Base-by-base conservation (phyloP, 2,329 filamentous ascomycete species). In the Fusarium avenaceum region DNA sequence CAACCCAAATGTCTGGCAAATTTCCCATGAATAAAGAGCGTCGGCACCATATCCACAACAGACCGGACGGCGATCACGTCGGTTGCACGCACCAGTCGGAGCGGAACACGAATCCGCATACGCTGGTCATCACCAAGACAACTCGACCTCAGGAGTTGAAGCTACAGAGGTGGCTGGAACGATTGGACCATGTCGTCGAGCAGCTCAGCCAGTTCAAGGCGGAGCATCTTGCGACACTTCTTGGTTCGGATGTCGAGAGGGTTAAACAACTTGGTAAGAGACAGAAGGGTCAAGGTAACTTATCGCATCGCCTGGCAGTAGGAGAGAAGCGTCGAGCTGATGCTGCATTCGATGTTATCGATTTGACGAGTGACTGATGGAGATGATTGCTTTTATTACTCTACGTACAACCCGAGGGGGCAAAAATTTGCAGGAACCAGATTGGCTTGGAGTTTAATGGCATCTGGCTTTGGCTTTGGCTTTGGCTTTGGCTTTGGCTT, bases 51-150 rank as follows among this genome's bases (percentile, higher is more conserved):
- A 14, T 78, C 1, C 69, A 74, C 9, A 11, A 44, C 6, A 6
- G 52, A 13, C 63, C 77, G 4, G 59, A 73, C 15, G 1, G 1
- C 0, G 40, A 32, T 6, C 1, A 9, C 1, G 56, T 73, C 13
- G 68, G 71, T 20, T 78, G 73, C 49, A 67, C 52, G 1, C 65
- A 74, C n/a, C 11, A 32, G 22, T 75, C 69, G 13, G 51, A 59
- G 2, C 59, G 65, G 9, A 17, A 19, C 7, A 56, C 57, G 9
- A 47, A 13, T 1, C 68, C 59, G 1, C 38, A 68, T 9, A 69
- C 56, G 2, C 33, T 76, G 7, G 66, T 76, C 4, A 70, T 77
- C n/a, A 72, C 64, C 28, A 78, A 76, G 70, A 61, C 57, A 17
- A 40, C 30, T 30, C 43, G 10, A 9, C 45, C 43, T 30, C n/a